These are phyloP conservation scores for Pseudotsuga menziesii DNA, from an alignment of 75 land plant species.

Conservation along the genomic window DNA sequence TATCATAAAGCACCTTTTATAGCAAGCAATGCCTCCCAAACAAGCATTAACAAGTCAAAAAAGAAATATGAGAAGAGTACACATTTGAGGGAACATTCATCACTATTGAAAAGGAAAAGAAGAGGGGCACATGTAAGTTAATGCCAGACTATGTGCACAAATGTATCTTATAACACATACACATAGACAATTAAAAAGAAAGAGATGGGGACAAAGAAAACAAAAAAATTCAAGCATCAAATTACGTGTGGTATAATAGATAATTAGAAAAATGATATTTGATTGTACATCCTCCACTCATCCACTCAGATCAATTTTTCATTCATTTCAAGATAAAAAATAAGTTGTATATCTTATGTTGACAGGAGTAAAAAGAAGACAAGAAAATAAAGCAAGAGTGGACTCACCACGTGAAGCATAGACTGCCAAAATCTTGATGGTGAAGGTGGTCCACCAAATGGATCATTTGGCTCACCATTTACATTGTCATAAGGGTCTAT, in stretches of 20 bases:
- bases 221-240: neutral
- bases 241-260: neutral
- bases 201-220: no score
- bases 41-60: no score
- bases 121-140: no score
- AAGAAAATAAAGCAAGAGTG: neutral
- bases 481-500: conserved; percentile 23
- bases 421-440: conserved; percentile 74
- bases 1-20: no score
- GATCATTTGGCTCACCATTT: conserved; percentile 48
- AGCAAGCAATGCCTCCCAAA: no score
- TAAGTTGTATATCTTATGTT: neutral
- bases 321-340: conserved; percentile 2
- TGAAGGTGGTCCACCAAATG: conserved; percentile 47
- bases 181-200: no score
- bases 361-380: neutral
- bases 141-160: no score
- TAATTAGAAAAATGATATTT: neutral
- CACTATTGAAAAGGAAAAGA: no score
- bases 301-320: neutral
- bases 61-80: no score
- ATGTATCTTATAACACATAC: no score
- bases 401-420: conserved; percentile 54
- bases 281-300: neutral
- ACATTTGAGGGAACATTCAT: no score